These are phyloP conservation scores for Umbelopsis isabellina DNA, from an alignment of 192 early-diverging fungal species.

Conservation along the genomic window DNA sequence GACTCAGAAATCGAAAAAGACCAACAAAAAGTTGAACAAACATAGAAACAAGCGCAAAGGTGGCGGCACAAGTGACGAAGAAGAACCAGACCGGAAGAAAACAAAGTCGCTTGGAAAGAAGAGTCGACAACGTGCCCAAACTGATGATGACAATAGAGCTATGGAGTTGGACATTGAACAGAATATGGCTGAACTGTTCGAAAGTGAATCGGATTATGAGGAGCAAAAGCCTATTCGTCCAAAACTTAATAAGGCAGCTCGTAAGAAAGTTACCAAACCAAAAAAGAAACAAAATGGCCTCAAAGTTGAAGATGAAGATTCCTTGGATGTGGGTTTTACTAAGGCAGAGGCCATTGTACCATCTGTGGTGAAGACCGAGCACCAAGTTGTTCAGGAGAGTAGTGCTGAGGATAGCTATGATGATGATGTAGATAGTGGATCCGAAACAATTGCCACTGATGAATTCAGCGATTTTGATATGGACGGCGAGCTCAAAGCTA, in stretches of 20 bases:
- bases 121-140: not conserved
- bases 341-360: not conserved
- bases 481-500: constrained; percentile 26
- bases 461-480: constrained; percentile 18
- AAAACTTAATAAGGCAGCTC: not conserved
- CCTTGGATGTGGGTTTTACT: not conserved
- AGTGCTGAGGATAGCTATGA: constrained; percentile 1
- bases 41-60: constrained; percentile 2
- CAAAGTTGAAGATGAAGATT: constrained; percentile 6
- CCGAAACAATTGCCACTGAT: constrained; percentile 25
- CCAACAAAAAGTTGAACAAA: not conserved
- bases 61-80: constrained; percentile 3
- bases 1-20: not conserved
- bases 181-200: constrained; percentile 13
- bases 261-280: not conserved
- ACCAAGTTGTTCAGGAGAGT: not conserved
- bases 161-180: constrained; percentile 17
- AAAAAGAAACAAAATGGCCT: constrained; percentile 8
- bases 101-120: not conserved
- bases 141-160: not conserved
- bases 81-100: constrained; percentile 1
- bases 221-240: constrained; percentile 24
- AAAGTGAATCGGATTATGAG: constrained; percentile 40
- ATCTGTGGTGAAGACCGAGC: constrained; percentile 7
- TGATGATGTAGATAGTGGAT: constrained; percentile 22